Evolutionary conservation across 2,329 filamentous ascomycete genomes (phyloP), one percentile per base, ranked within the genome.

Genomic region (Pyrenochaeta sp.): DNA sequence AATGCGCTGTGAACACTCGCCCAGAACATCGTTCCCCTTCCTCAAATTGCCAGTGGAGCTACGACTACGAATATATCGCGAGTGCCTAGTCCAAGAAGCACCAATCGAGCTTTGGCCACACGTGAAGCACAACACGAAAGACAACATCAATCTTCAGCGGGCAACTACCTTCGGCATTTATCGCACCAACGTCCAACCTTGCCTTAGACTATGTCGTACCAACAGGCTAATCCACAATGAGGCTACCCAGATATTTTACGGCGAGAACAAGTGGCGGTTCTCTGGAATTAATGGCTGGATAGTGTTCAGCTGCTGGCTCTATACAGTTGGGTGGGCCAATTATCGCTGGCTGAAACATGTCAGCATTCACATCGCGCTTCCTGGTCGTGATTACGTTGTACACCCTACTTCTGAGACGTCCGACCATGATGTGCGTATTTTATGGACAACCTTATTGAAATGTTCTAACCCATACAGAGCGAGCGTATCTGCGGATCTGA

Each of bases 191-290:
- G 22, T 19, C 15, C 15, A 18, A 14, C 15, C 7, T n/a, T 13
- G 3, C 7, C 20, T 47, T 3, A 3, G 21, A 3, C 24, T 52
- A 21, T 36, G 48, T 7, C 40, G 48, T 19, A 24, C 45, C 3
- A 41, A 14, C 22, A 6, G n/a, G 6, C 9, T 22, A 2, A 35
- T 52, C 22, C 21, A 48, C 26, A 11, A 7, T 6, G 48, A 48
- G 32, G 48, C 44, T 14, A 30, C 35, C 3, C 24, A 43, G n/a
- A 20, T 45, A n/a, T 52, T 42, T 37, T 52, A 45, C 28, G 41
- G 49, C 7, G 35, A 41, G 11, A 52, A 45, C 24, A 20, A 45
- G n/a, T 52, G 48, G 34, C 35, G 49, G 11, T 52, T 52, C 45
- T 36, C 35, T 11, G 49, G 36, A 4, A 49, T 49, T 32, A 52